These are phyloP conservation scores for Celoporthe dispersa DNA, from an alignment of 2,329 filamentous ascomycete genomes.

Conservation along the genomic window DNA sequence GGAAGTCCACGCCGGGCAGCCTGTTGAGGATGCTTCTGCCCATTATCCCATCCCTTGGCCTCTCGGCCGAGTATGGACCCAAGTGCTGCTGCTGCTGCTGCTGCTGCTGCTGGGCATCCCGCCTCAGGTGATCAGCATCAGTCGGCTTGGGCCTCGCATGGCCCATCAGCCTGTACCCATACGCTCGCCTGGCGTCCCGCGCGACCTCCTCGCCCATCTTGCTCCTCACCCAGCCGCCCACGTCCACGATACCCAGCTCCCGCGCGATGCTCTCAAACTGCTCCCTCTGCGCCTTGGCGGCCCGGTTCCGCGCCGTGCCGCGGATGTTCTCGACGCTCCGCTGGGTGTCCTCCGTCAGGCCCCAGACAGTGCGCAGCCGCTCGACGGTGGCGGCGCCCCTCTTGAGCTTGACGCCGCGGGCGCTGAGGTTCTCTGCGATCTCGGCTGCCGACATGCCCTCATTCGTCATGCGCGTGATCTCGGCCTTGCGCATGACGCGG, in stretches of 20 bases:
- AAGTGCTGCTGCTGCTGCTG: conserved; percentile 5
- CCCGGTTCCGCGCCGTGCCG: conserved; percentile 8
- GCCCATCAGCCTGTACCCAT: conserved; percentile 24
- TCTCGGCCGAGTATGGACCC: neutral
- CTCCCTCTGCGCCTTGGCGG: conserved; percentile 11
- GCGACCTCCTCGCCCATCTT: conserved; percentile 24
- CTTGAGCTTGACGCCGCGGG: conserved; percentile 18
- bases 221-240: conserved; percentile 20
- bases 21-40: neutral
- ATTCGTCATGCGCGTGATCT: conserved; percentile 26
- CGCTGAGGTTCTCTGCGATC: conserved; percentile 22
- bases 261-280: conserved; percentile 26
- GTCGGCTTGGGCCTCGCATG: conserved; percentile 13
- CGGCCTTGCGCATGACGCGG: conserved; percentile 24
- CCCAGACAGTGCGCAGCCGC: conserved; percentile 22
- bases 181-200: conserved; percentile 14
- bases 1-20: conserved; percentile 9
- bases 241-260: conserved; percentile 20
- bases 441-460: conserved; percentile 17
- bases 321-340: conserved; percentile 19
- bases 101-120: neutral
- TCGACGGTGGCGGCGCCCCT: conserved; percentile 21
- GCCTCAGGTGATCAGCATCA: neutral
- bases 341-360: conserved; percentile 11
- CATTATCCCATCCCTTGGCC: neutral